phyloP scores from a whole-genome alignment of 2,329 filamentous ascomycete species.

The Myriangium duriaei region DNA sequence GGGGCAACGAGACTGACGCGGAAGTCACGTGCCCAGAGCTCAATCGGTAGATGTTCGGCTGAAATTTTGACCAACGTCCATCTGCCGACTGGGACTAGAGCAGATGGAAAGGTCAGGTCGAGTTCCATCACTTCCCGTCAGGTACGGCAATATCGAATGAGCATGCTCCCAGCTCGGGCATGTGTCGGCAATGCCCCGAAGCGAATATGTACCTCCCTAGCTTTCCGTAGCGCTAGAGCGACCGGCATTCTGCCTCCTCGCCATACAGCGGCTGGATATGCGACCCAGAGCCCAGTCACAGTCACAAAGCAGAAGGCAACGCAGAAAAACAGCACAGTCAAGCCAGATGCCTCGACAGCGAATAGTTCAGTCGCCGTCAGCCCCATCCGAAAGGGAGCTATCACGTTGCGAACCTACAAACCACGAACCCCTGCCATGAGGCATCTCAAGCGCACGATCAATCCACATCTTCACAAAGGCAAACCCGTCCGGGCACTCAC shows the following conservation, averaged over 20 bases:
- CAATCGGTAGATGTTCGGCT: not conserved
- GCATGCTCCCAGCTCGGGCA: slow-evolving; percentile 6
- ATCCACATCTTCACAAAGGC: slow-evolving; percentile 95
- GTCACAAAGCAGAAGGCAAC: not conserved
- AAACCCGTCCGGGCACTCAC: slow-evolving; percentile 72
- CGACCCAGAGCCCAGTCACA: not conserved
- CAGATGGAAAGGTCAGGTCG: too few relatives aligned
- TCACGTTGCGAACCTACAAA: slow-evolving; percentile 69
- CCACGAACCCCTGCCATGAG: slow-evolving; percentile 85
- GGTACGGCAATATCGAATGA: not conserved
- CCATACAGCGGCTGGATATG: not conserved
- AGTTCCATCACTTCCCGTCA: too few relatives aligned
- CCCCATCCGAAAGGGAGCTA: slow-evolving; percentile 25
- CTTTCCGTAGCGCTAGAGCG: not conserved
- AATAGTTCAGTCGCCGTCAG: slow-evolving; percentile 27
- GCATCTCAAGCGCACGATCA: slow-evolving; percentile 83
- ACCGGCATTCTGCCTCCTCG: not conserved
- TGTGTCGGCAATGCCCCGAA: slow-evolving; percentile 5
- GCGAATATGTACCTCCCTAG: not conserved
- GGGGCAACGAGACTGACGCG: not conserved
- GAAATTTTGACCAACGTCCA: not conserved
- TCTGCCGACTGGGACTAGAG: too few relatives aligned
- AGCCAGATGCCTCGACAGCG: not conserved
- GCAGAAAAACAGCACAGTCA: not conserved
- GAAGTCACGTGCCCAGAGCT: too few relatives aligned